Evolutionary conservation across 768 basidiomycete species (phyloP), one percentile per base, ranked within the genome.

Genomic region (Neoboletus brunneissimus): DNA sequence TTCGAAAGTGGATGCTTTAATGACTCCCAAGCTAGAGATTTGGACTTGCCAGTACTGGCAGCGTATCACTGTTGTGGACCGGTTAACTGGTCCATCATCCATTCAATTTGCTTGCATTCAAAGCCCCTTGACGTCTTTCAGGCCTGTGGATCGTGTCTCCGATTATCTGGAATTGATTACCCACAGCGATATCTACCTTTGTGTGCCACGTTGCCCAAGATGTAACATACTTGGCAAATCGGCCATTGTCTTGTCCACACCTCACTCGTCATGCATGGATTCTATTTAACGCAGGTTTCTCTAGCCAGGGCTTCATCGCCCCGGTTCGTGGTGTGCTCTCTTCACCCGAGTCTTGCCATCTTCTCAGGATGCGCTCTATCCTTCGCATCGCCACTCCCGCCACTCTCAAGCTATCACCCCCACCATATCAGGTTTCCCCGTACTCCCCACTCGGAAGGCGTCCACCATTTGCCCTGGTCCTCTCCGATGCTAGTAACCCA

Each of bases 171-270:
- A 20, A 49, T 44, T 9, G 32, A 56, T 29, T n/a, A 11, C 40
- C 55, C 63, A 52, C 56, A 54, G 31, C 8, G 40, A 23, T 40
- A 11, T 43, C 51, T 4, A 16, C 55, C 55, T 52, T 56, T 61
- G 54, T 57, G 16, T 22, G 35, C 57, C 58, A 47, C 53, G 32
- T 45, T 42, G 53, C 52, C 43, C 5, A 38, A 43, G n/a, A 16
- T 31, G 53, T 64, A 50, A 41, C 25, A 44, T 37, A 12, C 32
- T 41, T 22, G 38, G 46, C 22, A 51, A 32, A 15, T 25, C 20
- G 18, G 18, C 57, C 57, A 66, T 68, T 68, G 63, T 57, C 34
- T 22, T 29, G 52, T 56, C 64, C 59, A 58, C 53, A 58, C 8
- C 20, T 18, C 52, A 27, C 35, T 47, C 42, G 6, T 1, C 56